These are phyloP conservation scores for Pseudoscleropodium purum DNA, from an alignment of 225 moss, liverwort and hornwort species.

Conservation along the genomic window DNA sequence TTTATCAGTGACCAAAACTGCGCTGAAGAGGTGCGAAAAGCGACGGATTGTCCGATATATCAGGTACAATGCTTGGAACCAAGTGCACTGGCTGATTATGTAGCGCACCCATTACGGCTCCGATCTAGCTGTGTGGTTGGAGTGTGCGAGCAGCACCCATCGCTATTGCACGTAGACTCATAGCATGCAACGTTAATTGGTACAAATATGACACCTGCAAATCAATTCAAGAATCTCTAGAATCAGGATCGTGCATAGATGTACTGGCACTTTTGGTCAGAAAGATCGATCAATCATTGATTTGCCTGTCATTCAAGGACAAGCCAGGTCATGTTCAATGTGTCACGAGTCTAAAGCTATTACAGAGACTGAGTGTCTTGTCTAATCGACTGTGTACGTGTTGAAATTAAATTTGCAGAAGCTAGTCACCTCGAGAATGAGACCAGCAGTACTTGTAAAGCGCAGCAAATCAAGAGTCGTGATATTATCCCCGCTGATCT, in stretches of 20 bases:
- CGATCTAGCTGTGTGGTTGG: not conserved
- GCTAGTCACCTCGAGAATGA: not conserved
- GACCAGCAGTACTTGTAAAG: not conserved
- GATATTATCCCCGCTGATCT: not conserved
- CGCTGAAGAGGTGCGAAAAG: not conserved
- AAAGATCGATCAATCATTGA: not conserved
- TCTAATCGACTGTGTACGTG: not conserved
- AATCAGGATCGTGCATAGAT: not conserved
- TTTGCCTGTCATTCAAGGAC: not conserved
- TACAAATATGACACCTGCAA: not conserved
- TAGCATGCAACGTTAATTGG: not conserved
- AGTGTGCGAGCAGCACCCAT: not conserved
- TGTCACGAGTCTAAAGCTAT: not conserved
- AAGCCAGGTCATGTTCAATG: not conserved
- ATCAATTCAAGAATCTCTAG: not conserved
- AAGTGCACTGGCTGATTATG: not conserved
- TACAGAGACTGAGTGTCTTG: not conserved
- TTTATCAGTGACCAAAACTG: not conserved
- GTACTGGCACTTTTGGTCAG: not conserved
- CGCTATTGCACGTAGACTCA: not conserved
- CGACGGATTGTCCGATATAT: not conserved
- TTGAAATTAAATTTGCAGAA: not conserved
- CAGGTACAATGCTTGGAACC: not conserved
- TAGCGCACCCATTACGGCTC: not conserved
- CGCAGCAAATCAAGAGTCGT: not conserved